A percentile compares a stretch with the other conserved stretches of the same genome.
These are phyloP conservation scores for Monosporascus sp. DNA, from an alignment of 2,329 filamentous ascomycete genomes.

Conservation along the genomic window DNA sequence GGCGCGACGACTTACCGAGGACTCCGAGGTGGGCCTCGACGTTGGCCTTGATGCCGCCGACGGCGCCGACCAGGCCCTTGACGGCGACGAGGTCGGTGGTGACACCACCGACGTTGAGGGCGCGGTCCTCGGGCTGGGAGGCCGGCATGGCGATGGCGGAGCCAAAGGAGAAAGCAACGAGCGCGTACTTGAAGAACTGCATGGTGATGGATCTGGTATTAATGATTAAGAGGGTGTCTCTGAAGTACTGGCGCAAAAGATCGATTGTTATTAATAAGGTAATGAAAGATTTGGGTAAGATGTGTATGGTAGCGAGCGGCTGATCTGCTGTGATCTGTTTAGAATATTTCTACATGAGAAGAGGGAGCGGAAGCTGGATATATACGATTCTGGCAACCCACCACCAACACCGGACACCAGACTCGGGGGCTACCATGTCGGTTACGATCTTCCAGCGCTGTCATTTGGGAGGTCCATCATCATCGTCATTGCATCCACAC, in stretches of 20 bases:
- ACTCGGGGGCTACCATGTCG: too few relatives aligned
- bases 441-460: too few relatives aligned
- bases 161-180: constrained; percentile 26
- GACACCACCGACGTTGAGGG: constrained; percentile 7
- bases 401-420: too few relatives aligned
- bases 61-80: constrained; percentile 4
- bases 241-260: neutral
- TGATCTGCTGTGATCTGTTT: too few relatives aligned
- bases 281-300: too few relatives aligned
- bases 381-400: too few relatives aligned
- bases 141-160: constrained; percentile 23
- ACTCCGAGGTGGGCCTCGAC: constrained; percentile 14
- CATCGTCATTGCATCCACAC: too few relatives aligned
- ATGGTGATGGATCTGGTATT: constrained; percentile 17
- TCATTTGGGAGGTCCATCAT: too few relatives aligned
- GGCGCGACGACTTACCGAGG: constrained; percentile 9
- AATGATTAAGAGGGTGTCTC: neutral
- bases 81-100: constrained; percentile 5
- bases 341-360: too few relatives aligned
- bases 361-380: too few relatives aligned
- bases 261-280: too few relatives aligned
- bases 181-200: constrained; percentile 26
- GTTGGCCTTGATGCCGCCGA: constrained; percentile 11
- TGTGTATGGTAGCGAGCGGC: too few relatives aligned
- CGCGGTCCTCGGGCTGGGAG: constrained; percentile 6